These are phyloP conservation scores for Cucurbita maxima DNA, from an alignment of 306 rosid genomes.

Conservation along the genomic window DNA sequence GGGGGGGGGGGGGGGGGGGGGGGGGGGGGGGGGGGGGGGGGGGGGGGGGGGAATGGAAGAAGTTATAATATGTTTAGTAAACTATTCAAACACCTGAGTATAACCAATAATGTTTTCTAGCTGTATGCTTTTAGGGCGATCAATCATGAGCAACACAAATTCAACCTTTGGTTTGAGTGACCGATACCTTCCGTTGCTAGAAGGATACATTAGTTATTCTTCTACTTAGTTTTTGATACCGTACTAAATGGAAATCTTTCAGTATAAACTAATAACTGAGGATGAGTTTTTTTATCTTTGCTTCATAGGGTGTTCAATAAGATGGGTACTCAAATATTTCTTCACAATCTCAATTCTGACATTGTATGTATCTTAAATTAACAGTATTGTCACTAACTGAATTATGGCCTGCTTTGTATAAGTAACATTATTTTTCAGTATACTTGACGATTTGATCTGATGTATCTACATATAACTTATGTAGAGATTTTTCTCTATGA, in stretches of 20 bases:
- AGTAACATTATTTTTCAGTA: not conserved
- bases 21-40: no score
- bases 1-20: no score
- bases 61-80: not conserved
- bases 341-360: no score
- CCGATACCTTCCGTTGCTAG: not conserved
- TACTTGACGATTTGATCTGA: not conserved
- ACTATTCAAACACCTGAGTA: not conserved
- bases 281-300: not conserved
- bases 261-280: not conserved
- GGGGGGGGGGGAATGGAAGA: no score
- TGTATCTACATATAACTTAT: not conserved
- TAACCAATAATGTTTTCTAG: not conserved
- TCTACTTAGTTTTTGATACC: not conserved
- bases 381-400: not conserved
- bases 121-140: not conserved
- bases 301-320: not conserved
- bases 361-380: no score
- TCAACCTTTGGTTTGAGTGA: not conserved
- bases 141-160: not conserved
- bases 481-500: not conserved
- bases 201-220: not conserved
- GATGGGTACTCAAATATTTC: not conserved
- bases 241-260: not conserved
- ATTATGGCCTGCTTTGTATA: not conserved